A percentile compares a stretch with the other conserved stretches of the same genome.
These are phyloP conservation scores for Globisporangium nunn DNA, from an alignment of 352 stramenopile genomes.

Conservation along the genomic window DNA sequence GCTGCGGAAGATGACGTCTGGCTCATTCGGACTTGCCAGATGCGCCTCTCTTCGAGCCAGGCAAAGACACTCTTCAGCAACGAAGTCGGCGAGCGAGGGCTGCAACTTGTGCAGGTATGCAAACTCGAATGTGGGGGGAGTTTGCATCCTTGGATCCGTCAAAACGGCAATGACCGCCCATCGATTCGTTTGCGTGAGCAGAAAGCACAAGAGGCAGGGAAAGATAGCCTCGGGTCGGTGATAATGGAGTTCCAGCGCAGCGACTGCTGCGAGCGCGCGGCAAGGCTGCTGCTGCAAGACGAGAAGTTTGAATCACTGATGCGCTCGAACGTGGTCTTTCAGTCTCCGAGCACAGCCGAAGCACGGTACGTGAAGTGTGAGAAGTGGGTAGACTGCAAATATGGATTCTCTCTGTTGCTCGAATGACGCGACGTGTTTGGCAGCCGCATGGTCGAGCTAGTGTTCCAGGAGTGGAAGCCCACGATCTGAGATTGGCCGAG, in stretches of 20 bases:
- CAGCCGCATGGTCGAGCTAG: conserved; percentile 30
- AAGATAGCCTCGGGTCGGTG: conserved; percentile 31
- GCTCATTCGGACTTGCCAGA: conserved; percentile 44
- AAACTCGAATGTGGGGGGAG: not conserved
- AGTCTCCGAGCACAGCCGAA: conserved; percentile 19
- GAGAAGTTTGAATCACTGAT: conserved; percentile 15
- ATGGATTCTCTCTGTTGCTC: too few species aligned
- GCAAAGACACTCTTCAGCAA: conserved; percentile 28
- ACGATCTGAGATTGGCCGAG: conserved; percentile 17
- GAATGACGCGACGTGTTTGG: not conserved
- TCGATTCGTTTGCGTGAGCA: conserved; percentile 6
- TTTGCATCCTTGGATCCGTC: not conserved
- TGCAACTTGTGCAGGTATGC: conserved; percentile 3
- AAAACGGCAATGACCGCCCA: too few species aligned
- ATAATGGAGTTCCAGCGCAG: conserved; percentile 53
- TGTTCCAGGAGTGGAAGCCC: conserved; percentile 53
- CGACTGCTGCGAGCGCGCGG: conserved; percentile 14
- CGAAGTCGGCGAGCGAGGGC: conserved; percentile 1
- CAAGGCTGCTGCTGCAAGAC: conserved; percentile 17
- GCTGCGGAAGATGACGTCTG: conserved; percentile 7
- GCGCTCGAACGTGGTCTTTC: conserved; percentile 15
- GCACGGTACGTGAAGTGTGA: conserved; percentile 20
- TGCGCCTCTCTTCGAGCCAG: conserved; percentile 34
- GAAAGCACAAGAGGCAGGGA: conserved; percentile 24
- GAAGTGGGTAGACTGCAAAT: too few species aligned